phyloP scores from a whole-genome alignment of 306 rosid species.

The Rosa rugosa region DNA sequence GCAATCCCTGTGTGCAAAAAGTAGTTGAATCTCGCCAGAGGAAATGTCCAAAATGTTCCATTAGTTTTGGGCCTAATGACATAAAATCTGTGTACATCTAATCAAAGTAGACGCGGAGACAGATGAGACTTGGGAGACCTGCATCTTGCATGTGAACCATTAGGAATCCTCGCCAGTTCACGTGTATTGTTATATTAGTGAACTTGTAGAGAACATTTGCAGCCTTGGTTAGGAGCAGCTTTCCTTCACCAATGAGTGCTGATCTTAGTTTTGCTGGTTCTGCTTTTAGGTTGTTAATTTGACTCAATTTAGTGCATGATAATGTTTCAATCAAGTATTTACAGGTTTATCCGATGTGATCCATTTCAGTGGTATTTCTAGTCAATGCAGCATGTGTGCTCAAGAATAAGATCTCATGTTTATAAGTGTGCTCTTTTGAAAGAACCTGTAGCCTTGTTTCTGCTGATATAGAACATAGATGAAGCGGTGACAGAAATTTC shows the following conservation, averaged over 20 bases:
- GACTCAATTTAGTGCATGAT: slow-evolving; percentile 34
- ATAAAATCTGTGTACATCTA: slow-evolving; percentile 87
- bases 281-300: slow-evolving; percentile 30
- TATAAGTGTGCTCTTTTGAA: background rate
- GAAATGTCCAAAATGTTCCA: slow-evolving; percentile 80
- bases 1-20: slow-evolving; percentile 77
- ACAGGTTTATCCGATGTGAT: slow-evolving; percentile 17
- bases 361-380: slow-evolving; percentile 5
- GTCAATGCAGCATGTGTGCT: background rate
- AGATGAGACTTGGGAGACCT: slow-evolving; percentile 13
- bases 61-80: slow-evolving; percentile 92
- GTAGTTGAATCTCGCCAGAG: slow-evolving; percentile 78
- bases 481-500: background rate
- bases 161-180: slow-evolving; percentile 35
- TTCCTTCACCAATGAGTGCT: slow-evolving; percentile 31
- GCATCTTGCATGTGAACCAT: slow-evolving; percentile 28
- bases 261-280: slow-evolving; percentile 35
- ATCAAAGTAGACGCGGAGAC: slow-evolving; percentile 48
- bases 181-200: slow-evolving; percentile 37
- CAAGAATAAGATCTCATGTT: slow-evolving; percentile 1
- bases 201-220: slow-evolving; percentile 34
- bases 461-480: background rate
- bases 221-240: slow-evolving; percentile 37
- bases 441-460: background rate
- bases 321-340: slow-evolving; percentile 21